Evolutionary conservation across 2,329 filamentous ascomycete species (phyloP).

Genomic region (Fusarium mundagurra): DNA sequence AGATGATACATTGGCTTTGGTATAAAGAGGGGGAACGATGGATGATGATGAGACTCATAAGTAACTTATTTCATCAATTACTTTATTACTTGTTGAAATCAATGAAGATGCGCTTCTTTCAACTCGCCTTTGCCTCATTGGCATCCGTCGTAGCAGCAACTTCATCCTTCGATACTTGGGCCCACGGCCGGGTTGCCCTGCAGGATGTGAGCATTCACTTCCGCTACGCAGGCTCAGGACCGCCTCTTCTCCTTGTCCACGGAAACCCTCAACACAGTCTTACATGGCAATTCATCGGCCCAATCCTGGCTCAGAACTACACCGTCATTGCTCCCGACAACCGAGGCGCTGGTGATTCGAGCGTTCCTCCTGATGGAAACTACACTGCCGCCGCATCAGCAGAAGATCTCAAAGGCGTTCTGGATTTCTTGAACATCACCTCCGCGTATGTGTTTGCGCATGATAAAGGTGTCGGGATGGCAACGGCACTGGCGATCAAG

Average conservation of each 20-base stretch:
- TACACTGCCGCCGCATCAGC: constrained; percentile 54
- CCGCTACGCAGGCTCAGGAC: constrained; percentile 53
- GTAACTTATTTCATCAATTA: accelerated
- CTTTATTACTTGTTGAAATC: accelerated
- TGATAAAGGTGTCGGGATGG: constrained; percentile 57
- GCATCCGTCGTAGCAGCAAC: background rate
- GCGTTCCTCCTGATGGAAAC: constrained; percentile 49
- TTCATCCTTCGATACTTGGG: constrained; percentile 51
- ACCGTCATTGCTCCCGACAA: constrained; percentile 56
- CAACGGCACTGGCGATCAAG: constrained; percentile 51
- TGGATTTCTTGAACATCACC: constrained; percentile 55
- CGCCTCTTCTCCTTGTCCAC: constrained; percentile 53
- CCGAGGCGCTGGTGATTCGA: constrained; percentile 53
- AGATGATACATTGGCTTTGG: no score
- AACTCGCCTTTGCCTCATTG: background rate
- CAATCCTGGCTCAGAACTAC: constrained; percentile 53
- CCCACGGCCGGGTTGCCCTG: constrained; percentile 48
- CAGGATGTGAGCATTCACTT: constrained; percentile 55
- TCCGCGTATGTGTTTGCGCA: constrained; percentile 56
- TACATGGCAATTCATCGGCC: constrained; percentile 52
- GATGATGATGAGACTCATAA: accelerated
- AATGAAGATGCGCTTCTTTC: background rate
- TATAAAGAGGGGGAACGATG: background rate
- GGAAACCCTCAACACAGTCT: constrained; percentile 54
- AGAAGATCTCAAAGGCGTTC: constrained; percentile 49